phyloP scores from a whole-genome alignment of 163 green algal species.

The Prototheca stagnorum region DNA sequence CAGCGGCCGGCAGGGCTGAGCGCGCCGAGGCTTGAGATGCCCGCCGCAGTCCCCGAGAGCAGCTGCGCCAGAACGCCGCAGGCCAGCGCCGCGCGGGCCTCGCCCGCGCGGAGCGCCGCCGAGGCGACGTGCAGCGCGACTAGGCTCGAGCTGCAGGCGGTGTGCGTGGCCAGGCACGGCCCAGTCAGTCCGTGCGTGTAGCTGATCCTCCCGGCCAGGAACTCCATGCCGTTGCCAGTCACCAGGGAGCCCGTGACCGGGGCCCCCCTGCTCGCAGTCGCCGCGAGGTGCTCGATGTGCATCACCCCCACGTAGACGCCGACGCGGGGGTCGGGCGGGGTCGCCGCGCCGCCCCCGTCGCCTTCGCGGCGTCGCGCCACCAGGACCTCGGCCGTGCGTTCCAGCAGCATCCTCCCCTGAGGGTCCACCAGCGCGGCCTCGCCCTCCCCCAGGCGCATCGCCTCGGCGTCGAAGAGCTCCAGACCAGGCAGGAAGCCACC shows the following conservation, averaged over 20 bases:
- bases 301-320: slow-evolving; percentile 26
- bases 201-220: slow-evolving; percentile 35
- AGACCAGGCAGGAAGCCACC: slow-evolving; percentile 14
- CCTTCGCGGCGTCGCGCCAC: no score
- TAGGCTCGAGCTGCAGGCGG: slow-evolving; percentile 58
- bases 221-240: slow-evolving; percentile 35
- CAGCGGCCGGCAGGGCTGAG: slow-evolving; percentile 31
- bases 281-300: slow-evolving; percentile 18
- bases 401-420: slow-evolving; percentile 17
- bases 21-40: slow-evolving; percentile 21
- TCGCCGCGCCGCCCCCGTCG: neutral
- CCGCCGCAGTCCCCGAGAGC: slow-evolving; percentile 1
- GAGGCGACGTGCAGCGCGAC: slow-evolving; percentile 20
- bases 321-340: no score
- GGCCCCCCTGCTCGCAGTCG: slow-evolving; percentile 3
- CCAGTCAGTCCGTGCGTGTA: slow-evolving; percentile 51
- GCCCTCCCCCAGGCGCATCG: slow-evolving; percentile 13
- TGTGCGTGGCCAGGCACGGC: slow-evolving; percentile 56
- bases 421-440: slow-evolving; percentile 22
- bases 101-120: slow-evolving; percentile 9
- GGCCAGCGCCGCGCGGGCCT: slow-evolving; percentile 10
- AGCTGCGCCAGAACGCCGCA: no score
- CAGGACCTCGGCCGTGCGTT: slow-evolving; percentile 11
- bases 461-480: slow-evolving; percentile 19
- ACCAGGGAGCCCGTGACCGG: slow-evolving; percentile 7